phyloP scores from a whole-genome alignment of 73 alveolate genomes.

The Paramecium sexaurelia region DNA sequence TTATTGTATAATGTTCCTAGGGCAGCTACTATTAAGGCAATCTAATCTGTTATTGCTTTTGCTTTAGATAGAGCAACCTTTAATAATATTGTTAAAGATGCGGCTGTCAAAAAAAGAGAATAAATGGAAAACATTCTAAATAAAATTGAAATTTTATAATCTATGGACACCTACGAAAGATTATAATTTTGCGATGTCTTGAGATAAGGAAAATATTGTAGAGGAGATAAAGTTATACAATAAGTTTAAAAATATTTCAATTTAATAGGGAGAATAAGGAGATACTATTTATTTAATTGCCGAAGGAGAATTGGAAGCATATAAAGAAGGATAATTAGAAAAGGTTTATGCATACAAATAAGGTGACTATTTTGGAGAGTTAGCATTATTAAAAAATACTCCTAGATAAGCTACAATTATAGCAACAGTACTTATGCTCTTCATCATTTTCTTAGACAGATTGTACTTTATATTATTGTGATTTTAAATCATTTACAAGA shows the following conservation, averaged over 20 bases:
- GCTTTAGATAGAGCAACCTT: slow-evolving; percentile 92
- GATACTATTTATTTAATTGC: slow-evolving; percentile 80
- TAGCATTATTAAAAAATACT: slow-evolving; percentile 91
- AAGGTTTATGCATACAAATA: slow-evolving; percentile 83
- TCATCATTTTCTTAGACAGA: slow-evolving; percentile 58
- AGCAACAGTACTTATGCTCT: slow-evolving; percentile 65
- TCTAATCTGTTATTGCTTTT: slow-evolving; percentile 79
- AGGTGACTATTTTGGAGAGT: slow-evolving; percentile 98
- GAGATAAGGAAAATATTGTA: slow-evolving; percentile 32
- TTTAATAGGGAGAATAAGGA: slow-evolving; percentile 78
- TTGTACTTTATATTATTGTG: slow-evolving; percentile 65
- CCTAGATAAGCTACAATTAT: slow-evolving; percentile 94
- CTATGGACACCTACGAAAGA: slow-evolving; percentile 89
- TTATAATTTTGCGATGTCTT: slow-evolving; percentile 89
- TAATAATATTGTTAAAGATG: slow-evolving; percentile 91
- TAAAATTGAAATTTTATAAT: slow-evolving; percentile 78
- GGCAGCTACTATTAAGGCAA: slow-evolving; percentile 89
- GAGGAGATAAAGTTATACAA: slow-evolving; percentile 61
- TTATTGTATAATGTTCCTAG: slow-evolving; percentile 93
- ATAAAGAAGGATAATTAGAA: slow-evolving; percentile 76
- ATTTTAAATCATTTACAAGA: slow-evolving; percentile 77
- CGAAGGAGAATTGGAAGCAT: slow-evolving; percentile 79
- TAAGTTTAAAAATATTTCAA: slow-evolving; percentile 56
- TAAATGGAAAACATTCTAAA: slow-evolving; percentile 80
- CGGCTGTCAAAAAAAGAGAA: slow-evolving; percentile 91